Base-by-base conservation (phyloP, 345 rosid species). In the Rhizophora mangle region DNA sequence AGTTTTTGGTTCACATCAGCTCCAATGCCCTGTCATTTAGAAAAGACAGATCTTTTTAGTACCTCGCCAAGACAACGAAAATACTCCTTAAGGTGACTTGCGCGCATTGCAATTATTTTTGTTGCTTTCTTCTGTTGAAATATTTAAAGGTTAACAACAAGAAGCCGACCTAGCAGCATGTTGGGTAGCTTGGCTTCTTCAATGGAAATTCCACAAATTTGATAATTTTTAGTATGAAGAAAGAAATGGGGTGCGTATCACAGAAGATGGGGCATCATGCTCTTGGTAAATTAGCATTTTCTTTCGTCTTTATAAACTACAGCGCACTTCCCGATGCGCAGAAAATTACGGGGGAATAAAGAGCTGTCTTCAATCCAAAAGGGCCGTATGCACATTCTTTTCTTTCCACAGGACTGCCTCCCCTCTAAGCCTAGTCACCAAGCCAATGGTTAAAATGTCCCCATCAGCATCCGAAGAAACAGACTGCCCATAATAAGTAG, bases 1-100 rank as follows among this genome's bases (percentile, higher is more conserved):
- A 92, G 91, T 79, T 85, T 91, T 89, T 86, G 96, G 84, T 92
- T 95, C 68, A 95, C 96, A 68, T 95, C 96, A 65, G 98, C 98
- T 70, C 99, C 98, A 58, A 76, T 54, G 72, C 87, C 83, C 98
- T 95, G 90, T 71, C 63, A 80, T 63, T 71, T 34, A 64, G 53
- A 65, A 76, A 68, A 30, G 30, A 24, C 37, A 64, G 64, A 72
- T 3, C 5, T 27, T 68, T 56, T 80, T 62, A 83, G 79, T 70
- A 60, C 68, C 39, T 67, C 2, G 59, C 22, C 62, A 51, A 22
- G 18, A 21, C 6, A 24, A 59, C 64, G 22, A 71, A 71, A 68
- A 63, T 70, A 77, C 62, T 69, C 26, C 16, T 62, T 34, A 60
- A 70, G 11, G n/a, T 46, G 9, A 46, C 58, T 63, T 16, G 49